These are phyloP conservation scores for Globisporangium ultimum DNA, from an alignment of 352 stramenopile genomes.

Conservation along the genomic window DNA sequence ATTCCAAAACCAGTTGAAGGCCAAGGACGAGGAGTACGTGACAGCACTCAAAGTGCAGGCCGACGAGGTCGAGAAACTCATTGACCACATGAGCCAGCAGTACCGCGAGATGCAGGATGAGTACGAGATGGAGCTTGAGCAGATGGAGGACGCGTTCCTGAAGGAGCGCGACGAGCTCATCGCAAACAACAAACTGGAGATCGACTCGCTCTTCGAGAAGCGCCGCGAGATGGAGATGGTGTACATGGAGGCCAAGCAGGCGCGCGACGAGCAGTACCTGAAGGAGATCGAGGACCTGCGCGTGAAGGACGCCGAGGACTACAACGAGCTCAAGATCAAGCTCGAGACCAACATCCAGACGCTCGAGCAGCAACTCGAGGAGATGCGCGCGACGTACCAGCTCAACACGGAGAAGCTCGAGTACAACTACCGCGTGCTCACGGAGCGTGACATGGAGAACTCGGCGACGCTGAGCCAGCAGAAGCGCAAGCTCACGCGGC, in stretches of 20 bases:
- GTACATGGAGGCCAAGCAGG: slow-evolving; percentile 92
- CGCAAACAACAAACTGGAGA: slow-evolving; percentile 86
- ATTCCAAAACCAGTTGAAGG: slow-evolving; percentile 90
- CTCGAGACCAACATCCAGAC: slow-evolving; percentile 96
- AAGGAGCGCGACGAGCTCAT: slow-evolving; percentile 91
- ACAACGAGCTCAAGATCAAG: slow-evolving; percentile 96
- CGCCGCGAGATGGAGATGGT: slow-evolving; percentile 91
- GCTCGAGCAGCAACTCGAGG: slow-evolving; percentile 94
- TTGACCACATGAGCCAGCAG: slow-evolving; percentile 88
- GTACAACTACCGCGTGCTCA: slow-evolving; percentile 96
- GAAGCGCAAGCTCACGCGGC: slow-evolving; percentile 90
- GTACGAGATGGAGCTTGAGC: slow-evolving; percentile 92
- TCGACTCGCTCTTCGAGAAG: slow-evolving; percentile 92
- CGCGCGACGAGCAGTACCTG: slow-evolving; percentile 85
- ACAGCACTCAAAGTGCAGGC: slow-evolving; percentile 87
- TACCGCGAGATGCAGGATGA: slow-evolving; percentile 92
- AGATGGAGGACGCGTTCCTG: slow-evolving; percentile 93
- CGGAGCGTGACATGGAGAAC: slow-evolving; percentile 94
- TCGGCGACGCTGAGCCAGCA: slow-evolving; percentile 89
- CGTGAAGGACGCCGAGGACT: slow-evolving; percentile 91
- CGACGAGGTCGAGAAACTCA: slow-evolving; percentile 88
- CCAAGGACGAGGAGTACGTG: slow-evolving; percentile 95
- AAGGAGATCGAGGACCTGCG: slow-evolving; percentile 91
- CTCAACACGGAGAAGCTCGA: slow-evolving; percentile 97
- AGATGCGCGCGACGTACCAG: slow-evolving; percentile 94